Evolutionary conservation across 179 eudicot species (phyloP).

Genomic region (Beta macrorhiza): DNA sequence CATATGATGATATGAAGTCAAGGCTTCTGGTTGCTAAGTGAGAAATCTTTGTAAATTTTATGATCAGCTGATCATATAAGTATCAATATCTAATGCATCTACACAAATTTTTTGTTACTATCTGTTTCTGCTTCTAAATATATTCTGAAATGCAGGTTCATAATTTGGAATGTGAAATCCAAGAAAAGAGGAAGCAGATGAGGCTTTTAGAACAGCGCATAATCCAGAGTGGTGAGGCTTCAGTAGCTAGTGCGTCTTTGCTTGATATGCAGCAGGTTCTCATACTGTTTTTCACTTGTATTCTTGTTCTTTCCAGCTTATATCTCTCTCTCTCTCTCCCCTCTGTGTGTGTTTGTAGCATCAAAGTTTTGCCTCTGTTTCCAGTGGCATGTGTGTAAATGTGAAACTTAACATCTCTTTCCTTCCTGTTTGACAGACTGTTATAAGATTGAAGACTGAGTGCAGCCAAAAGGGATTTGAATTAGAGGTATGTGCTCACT

Average conservation of each 20-base stretch:
- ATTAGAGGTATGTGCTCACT: constrained; percentile 67
- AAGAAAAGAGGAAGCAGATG: constrained; percentile 84
- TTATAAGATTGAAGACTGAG: constrained; percentile 76
- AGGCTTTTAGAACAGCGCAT: constrained; percentile 83
- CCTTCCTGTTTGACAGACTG: constrained; percentile 46
- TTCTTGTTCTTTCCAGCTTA: neutral
- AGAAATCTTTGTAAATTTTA: neutral
- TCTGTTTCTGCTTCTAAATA: neutral
- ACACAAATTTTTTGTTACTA: neutral
- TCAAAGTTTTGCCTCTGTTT: neutral
- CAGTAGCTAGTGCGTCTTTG: constrained; percentile 74
- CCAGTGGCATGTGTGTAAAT: neutral
- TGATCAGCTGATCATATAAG: neutral
- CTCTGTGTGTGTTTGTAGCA: neutral
- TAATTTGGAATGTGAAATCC: constrained; percentile 81
- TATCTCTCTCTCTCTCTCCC: neutral
- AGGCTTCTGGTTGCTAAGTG: neutral
- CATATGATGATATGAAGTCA: neutral
- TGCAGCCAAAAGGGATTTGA: constrained; percentile 88
- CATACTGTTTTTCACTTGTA: constrained; percentile 9
- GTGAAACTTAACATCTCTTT: neutral
- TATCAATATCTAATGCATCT: neutral
- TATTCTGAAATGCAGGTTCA: constrained; percentile 52
- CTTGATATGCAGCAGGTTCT: constrained; percentile 94
- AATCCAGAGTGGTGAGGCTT: constrained; percentile 72